Conservation (phyloP, 192 early-diverging fungal genomes). For the Chytriomyces confervae region DNA sequence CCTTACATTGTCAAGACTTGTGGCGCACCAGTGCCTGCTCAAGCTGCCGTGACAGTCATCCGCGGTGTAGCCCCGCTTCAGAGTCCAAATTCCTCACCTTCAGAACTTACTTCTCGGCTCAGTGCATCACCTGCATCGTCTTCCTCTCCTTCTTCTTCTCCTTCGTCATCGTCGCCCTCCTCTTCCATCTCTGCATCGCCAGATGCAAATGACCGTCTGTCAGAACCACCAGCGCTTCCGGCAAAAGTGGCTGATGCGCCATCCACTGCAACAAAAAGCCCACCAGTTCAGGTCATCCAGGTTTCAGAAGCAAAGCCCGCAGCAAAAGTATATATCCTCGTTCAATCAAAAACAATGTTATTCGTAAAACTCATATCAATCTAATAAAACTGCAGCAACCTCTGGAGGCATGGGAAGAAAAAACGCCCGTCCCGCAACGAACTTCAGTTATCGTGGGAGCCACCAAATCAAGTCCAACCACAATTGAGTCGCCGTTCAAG, state of each 20-base stretch:
- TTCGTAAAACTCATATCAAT: background rate
- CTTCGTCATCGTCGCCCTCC: too few species aligned
- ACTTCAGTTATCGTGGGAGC: background rate
- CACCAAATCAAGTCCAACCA: background rate
- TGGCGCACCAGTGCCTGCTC: conserved; percentile 54
- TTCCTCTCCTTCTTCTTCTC: too few species aligned
- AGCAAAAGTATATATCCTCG: background rate
- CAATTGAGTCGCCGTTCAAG: background rate
- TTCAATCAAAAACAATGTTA: background rate
- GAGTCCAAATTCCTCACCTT: background rate
- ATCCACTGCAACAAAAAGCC: too few species aligned
- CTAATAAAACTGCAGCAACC: background rate
- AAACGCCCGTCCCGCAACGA: background rate
- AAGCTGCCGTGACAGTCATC: background rate
- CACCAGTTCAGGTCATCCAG: background rate
- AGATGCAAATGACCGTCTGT: too few species aligned
- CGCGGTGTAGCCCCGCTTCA: background rate
- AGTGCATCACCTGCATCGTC: too few species aligned
- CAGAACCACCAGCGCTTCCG: too few species aligned
- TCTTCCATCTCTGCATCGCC: too few species aligned
- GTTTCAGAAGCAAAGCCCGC: background rate
- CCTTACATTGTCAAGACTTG: conserved; percentile 55
- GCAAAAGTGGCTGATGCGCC: too few species aligned
- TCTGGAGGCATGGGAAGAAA: conserved; percentile 6
- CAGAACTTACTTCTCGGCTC: too few species aligned